Evolutionary conservation across 495 filamentous ascomycete species (phyloP), one percentile per base, ranked within the genome.

Genomic region (Annulohypoxylon stygium): DNA sequence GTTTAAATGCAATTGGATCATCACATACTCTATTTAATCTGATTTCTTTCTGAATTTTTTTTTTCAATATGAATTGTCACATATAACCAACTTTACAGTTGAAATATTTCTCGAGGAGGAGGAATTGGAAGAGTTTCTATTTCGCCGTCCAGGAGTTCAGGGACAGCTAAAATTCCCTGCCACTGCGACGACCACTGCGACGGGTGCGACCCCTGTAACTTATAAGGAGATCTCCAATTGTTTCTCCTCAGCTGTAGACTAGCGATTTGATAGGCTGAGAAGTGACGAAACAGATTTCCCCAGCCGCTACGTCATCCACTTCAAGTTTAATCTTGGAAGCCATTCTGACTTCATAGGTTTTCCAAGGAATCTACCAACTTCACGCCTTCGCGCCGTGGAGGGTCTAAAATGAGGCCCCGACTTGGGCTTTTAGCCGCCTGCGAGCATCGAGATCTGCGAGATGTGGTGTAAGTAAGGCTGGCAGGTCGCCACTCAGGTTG

Each of bases 241-340:
- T 74, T 69, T 74, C 71, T 50, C 61, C 41, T 61, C 37, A 51
- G 30, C 41, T 33, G 20, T 45, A 48, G 55, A 12, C 34, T 16
- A 5, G 23, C 48, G 14, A 18, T 26, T 37, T 61, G 71, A 74
- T 74, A 54, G 71, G 71, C 66, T 64, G 63, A 53, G 43, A 69
- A 26, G 14, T 14, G 37, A 41, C 60, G 8, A 54, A 20, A 20
- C 18, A 39, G 30, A 61, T 54, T 37, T 61, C 53, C 25, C 65
- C 54, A 74, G 45, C 70, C 50, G 58, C 70, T 73, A 69, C 65
- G 71, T 73, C 65, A 73, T 73, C 65, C 65, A n/a, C 45, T 23
- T 34, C 54, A 48, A 48, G 54, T 20, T 67, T 59, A 45, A 33
- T 37, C 57, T 62, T 67, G 57, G 37, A 57, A 55, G 33, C 2